Conservation (phyloP, 371 early-diverging fungal genomes). For the Mucor velutinosus region DNA sequence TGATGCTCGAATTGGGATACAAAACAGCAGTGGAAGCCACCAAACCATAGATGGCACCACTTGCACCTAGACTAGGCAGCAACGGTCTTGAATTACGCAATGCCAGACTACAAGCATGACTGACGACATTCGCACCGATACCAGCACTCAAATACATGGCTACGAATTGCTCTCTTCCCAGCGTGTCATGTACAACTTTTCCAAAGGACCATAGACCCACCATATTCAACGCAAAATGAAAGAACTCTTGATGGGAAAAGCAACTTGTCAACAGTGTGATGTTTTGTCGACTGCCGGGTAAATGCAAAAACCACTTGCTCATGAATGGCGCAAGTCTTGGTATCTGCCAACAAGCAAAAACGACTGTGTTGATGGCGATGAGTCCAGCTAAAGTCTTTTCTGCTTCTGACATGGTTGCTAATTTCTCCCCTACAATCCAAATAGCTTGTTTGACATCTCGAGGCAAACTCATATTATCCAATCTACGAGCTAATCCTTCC, state of each 20-base stretch:
- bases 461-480: constrained; percentile 34
- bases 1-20: constrained; percentile 65
- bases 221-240: constrained; percentile 74
- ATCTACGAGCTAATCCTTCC: background rate
- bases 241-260: constrained; percentile 67
- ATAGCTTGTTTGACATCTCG: constrained; percentile 46
- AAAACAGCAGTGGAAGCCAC: constrained; percentile 59
- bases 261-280: constrained; percentile 72
- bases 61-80: constrained; percentile 75
- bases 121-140: constrained; percentile 62
- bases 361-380: constrained; percentile 68
- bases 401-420: constrained; percentile 45
- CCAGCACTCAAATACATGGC: constrained; percentile 77
- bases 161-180: constrained; percentile 73
- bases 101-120: constrained; percentile 58
- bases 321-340: constrained; percentile 65
- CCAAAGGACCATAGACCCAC: constrained; percentile 70
- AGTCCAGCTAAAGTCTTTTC: constrained; percentile 60
- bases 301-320: constrained; percentile 70
- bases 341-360: constrained; percentile 76
- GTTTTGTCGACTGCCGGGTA: constrained; percentile 59
- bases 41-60: constrained; percentile 76
- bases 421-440: constrained; percentile 43
- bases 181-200: constrained; percentile 37
- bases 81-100: constrained; percentile 50